Conservation (phyloP, 352 stramenopile genomes). For the Globisporangium acanthophoron region DNA sequence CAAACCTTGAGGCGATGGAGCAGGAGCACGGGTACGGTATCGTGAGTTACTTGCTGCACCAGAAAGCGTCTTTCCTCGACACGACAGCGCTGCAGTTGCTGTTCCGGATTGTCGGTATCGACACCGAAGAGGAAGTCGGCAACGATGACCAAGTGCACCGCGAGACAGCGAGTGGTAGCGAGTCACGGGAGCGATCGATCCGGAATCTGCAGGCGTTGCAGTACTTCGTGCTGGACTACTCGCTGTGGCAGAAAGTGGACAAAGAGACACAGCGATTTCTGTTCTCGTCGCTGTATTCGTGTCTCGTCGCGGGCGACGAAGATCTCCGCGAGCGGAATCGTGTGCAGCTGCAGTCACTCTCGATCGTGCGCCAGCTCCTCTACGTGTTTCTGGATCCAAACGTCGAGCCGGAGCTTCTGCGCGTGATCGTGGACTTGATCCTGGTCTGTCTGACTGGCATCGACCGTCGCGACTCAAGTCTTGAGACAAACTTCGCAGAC, state of each 20-base stretch:
- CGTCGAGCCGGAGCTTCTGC: conserved; percentile 39
- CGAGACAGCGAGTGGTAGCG: neutral
- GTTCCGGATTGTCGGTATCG: conserved; percentile 53
- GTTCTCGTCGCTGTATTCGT: conserved; percentile 64
- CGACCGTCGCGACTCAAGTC: conserved; percentile 16
- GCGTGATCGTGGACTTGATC: conserved; percentile 60
- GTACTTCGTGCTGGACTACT: conserved; percentile 70
- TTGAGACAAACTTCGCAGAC: conserved; percentile 64
- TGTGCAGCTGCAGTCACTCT: conserved; percentile 52
- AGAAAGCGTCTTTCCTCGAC: conserved; percentile 44
- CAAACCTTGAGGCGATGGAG: conserved; percentile 57
- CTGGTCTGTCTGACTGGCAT: conserved; percentile 57
- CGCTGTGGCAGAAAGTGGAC: conserved; percentile 49
- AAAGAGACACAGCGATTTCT: conserved; percentile 36
- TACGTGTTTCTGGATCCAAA: conserved; percentile 61
- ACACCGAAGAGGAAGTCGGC: conserved; percentile 15
- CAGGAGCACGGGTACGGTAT: conserved; percentile 69
- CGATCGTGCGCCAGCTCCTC: conserved; percentile 58
- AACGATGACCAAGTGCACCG: neutral
- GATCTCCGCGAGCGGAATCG: conserved; percentile 49
- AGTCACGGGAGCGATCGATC: conserved; percentile 29
- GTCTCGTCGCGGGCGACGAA: conserved; percentile 41
- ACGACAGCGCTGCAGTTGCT: conserved; percentile 27
- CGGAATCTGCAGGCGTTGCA: conserved; percentile 62
- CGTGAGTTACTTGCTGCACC: conserved; percentile 58